Evolutionary conservation across 129 eudicot genomes (phyloP).

Genomic region (Dittrichia graveolens): DNA sequence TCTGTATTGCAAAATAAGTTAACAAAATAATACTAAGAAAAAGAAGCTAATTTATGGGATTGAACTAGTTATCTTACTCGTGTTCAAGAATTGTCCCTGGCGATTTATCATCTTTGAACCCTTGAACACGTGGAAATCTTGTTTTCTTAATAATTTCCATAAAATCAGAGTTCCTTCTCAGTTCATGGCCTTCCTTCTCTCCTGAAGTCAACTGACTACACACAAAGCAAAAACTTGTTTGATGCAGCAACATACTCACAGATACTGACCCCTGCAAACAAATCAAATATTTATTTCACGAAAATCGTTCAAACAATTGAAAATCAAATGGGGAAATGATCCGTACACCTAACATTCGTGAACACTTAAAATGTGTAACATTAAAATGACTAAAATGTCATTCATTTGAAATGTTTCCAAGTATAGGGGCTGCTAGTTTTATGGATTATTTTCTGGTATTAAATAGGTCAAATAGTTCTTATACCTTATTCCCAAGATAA

Average conservation of each 20-base stretch:
- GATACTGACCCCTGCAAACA: constrained; percentile 90
- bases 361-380: too few relatives aligned
- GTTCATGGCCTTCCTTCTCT: constrained; percentile 85
- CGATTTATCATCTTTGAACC: constrained; percentile 66
- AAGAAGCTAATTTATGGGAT: constrained; percentile 4
- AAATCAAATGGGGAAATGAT: too few relatives aligned
- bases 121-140: constrained; percentile 75
- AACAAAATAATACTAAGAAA: not conserved
- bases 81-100: constrained; percentile 85
- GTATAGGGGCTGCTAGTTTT: too few relatives aligned
- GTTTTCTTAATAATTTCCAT: constrained; percentile 91
- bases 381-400: too few relatives aligned
- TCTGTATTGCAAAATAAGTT: not conserved
- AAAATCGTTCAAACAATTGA: not conserved
- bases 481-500: too few relatives aligned
- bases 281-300: not conserved
- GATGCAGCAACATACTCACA: constrained; percentile 85
- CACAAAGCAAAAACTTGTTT: constrained; percentile 95
- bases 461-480: too few relatives aligned
- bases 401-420: too few relatives aligned
- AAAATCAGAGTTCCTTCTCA: constrained; percentile 87
- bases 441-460: too few relatives aligned
- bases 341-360: too few relatives aligned
- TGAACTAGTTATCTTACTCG: constrained; percentile 60
- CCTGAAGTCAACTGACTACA: constrained; percentile 95